Percentiles rank a stretch among this genome's conserved stretches.
Conservation (phyloP, 116 monocot genomes). For the Posidonia oceanica region DNA sequence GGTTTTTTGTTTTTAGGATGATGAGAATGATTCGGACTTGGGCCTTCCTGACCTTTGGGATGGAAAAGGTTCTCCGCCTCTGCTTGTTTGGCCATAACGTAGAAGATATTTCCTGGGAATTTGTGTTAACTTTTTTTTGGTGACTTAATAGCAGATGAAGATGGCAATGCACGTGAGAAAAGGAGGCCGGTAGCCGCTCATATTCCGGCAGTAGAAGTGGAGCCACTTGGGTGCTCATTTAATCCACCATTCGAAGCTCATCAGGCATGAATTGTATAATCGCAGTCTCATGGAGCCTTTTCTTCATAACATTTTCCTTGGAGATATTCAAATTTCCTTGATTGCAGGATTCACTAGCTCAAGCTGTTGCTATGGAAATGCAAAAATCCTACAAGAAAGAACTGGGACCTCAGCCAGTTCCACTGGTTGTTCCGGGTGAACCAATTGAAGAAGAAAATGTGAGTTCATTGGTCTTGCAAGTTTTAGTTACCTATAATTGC, state of each 20-base stretch:
- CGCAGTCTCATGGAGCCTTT: background rate
- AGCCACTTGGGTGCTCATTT: conserved; percentile 77
- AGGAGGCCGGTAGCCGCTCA: conserved; percentile 27
- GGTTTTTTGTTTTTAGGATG: background rate
- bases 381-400: conserved; percentile 62
- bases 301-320: too few relatives aligned
- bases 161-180: conserved; percentile 19
- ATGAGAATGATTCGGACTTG: conserved; percentile 12
- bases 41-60: conserved; percentile 52
- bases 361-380: conserved; percentile 94
- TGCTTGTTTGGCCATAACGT: background rate
- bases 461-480: conserved; percentile 10
- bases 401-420: conserved; percentile 68
- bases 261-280: conserved; percentile 41
- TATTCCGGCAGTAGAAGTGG: conserved; percentile 94
- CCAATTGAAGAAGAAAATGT: conserved; percentile 65
- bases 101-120: too few relatives aligned
- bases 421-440: conserved; percentile 48
- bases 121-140: background rate
- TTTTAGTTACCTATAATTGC: background rate
- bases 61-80: conserved; percentile 29
- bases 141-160: conserved; percentile 24
- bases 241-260: conserved; percentile 95
- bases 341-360: conserved; percentile 76
- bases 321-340: too few relatives aligned